Evolutionary conservation across 1,284 basidiomycete genomes (phyloP).

Genomic region (Inonotus obliquus): DNA sequence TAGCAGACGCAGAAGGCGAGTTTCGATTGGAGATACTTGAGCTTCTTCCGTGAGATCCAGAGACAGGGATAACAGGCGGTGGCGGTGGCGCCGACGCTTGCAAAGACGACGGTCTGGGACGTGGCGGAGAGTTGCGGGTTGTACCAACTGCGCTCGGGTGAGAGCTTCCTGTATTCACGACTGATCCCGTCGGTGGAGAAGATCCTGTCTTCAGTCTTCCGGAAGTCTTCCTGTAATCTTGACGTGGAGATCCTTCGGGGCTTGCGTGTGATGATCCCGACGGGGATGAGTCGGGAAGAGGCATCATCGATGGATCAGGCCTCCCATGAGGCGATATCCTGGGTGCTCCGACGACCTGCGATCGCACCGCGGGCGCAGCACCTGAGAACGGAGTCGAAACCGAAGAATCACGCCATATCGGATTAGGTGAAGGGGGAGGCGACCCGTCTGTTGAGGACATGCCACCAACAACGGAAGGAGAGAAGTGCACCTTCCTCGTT

Average conservation of each 20-base stretch:
- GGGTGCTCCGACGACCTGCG: neutral
- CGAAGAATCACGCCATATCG: slow-evolving; percentile 21
- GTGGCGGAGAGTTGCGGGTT: slow-evolving; percentile 18
- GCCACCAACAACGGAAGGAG: slow-evolving; percentile 39
- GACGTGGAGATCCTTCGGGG: slow-evolving; percentile 5
- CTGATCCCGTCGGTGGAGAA: slow-evolving; percentile 4
- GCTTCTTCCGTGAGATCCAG: neutral
- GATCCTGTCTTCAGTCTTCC: slow-evolving; percentile 2
- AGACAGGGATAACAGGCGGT: slow-evolving; percentile 4
- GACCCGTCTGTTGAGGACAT: slow-evolving; percentile 26
- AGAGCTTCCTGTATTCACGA: slow-evolving; percentile 19
- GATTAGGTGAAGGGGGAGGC: slow-evolving; percentile 28
- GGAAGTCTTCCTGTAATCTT: neutral
- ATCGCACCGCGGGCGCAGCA: slow-evolving; percentile 1
- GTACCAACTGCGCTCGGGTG: slow-evolving; percentile 13
- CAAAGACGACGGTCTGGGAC: slow-evolving; percentile 13
- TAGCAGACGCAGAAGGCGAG: neutral
- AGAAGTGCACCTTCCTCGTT: slow-evolving; percentile 43
- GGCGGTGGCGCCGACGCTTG: slow-evolving; percentile 18
- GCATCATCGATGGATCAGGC: slow-evolving; percentile 9
- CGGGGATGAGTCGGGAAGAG: slow-evolving; percentile 22
- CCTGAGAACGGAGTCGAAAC: slow-evolving; percentile 9
- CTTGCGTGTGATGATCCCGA: slow-evolving; percentile 11
- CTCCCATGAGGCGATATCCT: slow-evolving; percentile 3
- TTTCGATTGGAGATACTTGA: neutral